phyloP scores from a whole-genome alignment of 2,329 filamentous ascomycete genomes.

The Ophiosphaerella narmari region DNA sequence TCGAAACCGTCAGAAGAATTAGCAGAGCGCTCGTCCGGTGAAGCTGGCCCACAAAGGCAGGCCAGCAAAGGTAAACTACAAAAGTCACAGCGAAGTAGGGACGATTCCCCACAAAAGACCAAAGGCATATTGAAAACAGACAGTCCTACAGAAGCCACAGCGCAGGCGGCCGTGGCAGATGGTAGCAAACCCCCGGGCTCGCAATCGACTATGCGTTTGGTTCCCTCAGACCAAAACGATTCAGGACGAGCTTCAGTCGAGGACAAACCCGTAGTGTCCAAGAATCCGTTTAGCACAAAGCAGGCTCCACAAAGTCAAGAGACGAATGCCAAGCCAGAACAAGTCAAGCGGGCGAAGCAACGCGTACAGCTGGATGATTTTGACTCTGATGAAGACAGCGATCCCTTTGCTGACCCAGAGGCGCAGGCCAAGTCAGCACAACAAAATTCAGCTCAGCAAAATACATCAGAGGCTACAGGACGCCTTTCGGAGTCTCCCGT shows the following conservation, averaged over 20 bases:
- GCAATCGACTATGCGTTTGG: constrained; percentile 41
- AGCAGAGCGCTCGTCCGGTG: constrained; percentile 33
- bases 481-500: constrained; percentile 70
- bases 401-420: constrained; percentile 50
- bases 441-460: constrained; percentile 18
- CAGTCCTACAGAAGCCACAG: constrained; percentile 32
- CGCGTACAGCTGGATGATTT: constrained; percentile 73
- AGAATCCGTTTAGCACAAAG: constrained; percentile 41
- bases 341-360: constrained; percentile 63
- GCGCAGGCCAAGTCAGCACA: constrained; percentile 35
- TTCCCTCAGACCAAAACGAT: constrained; percentile 35
- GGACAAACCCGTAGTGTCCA: constrained; percentile 32
- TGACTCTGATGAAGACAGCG: constrained; percentile 58
- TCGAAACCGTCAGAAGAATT: constrained; percentile 39
- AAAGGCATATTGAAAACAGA: constrained; percentile 40
- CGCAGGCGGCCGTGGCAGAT: constrained; percentile 17
- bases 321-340: constrained; percentile 59
- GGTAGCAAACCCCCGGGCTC: constrained; percentile 19
- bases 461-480: constrained; percentile 26
- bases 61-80: constrained; percentile 47
- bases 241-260: constrained; percentile 14
- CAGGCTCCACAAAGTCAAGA: constrained; percentile 35
- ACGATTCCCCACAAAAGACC: constrained; percentile 39
- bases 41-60: constrained; percentile 36
- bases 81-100: constrained; percentile 37